Percentiles rank a stretch among this genome's conserved stretches.
These are phyloP conservation scores for Leptosphaerulina australis DNA, from an alignment of 2,329 filamentous ascomycete genomes.

Conservation along the genomic window DNA sequence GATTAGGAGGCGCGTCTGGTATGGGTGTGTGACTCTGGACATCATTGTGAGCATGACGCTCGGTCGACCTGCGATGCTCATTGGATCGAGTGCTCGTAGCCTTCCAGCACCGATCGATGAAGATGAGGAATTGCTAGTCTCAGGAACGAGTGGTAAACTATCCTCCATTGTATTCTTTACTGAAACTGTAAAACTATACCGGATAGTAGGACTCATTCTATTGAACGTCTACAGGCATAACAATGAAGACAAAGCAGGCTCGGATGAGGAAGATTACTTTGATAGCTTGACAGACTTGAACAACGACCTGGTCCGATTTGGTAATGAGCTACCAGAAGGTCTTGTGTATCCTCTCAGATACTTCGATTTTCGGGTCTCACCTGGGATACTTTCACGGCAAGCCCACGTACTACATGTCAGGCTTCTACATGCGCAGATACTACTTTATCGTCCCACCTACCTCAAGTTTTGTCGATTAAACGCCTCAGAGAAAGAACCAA, in stretches of 20 bases:
- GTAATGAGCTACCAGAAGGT: neutral
- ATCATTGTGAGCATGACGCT: slow-evolving; percentile 20
- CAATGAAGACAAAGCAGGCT: neutral
- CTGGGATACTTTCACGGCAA: slow-evolving; percentile 1
- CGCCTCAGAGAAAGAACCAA: too few species aligned
- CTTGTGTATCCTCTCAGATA: neutral
- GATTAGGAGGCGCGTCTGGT: slow-evolving; percentile 13
- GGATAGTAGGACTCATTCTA: slow-evolving; percentile 12
- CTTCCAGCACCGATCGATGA: slow-evolving; percentile 4
- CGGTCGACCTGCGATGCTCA: slow-evolving; percentile 19
- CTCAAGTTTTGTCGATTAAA: neutral
- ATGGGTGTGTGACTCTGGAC: slow-evolving; percentile 15
- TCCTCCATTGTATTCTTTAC: slow-evolving; percentile 14
- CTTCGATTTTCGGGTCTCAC: neutral
- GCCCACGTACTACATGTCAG: slow-evolving; percentile 18
- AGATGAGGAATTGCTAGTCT: neutral
- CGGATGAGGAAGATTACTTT: neutral
- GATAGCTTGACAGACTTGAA: slow-evolving; percentile 1
- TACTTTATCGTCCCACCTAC: slow-evolving; percentile 4
- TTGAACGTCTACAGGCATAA: slow-evolving; percentile 12
- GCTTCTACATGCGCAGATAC: slow-evolving; percentile 7
- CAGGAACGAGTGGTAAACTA: neutral
- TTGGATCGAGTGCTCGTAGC: slow-evolving; percentile 1
- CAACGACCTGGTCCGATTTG: neutral
- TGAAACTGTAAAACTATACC: slow-evolving; percentile 11